Evolutionary conservation across 305 asterid species (phyloP).

Genomic region (Vinca major): DNA sequence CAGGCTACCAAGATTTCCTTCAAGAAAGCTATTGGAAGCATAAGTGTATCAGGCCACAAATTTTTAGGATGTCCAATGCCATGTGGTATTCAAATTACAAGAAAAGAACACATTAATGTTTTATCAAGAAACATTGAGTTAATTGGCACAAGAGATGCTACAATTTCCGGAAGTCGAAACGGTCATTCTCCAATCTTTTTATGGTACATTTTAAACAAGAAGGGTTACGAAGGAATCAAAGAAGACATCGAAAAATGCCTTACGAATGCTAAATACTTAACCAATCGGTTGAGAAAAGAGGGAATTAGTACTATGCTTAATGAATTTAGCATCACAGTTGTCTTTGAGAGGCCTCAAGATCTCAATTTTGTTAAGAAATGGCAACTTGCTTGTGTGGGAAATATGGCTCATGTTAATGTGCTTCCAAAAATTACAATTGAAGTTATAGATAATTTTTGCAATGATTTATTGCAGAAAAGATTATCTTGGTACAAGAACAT

Average conservation of each 20-base stretch:
- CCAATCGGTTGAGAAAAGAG: conserved; percentile 12
- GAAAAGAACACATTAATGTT: conserved; percentile 7
- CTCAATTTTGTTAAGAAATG: conserved; percentile 20
- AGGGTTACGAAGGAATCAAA: conserved; percentile 19
- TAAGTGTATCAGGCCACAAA: conserved; percentile 26
- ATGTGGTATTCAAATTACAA: conserved; percentile 25
- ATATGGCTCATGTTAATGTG: conserved; percentile 26
- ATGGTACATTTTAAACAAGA: conserved; percentile 21
- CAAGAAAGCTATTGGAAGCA: conserved; percentile 29
- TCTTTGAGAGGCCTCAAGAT: conserved; percentile 27
- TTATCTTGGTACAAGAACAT: conserved; percentile 17
- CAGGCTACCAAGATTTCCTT: conserved; percentile 15
- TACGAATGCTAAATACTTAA: conserved; percentile 16
- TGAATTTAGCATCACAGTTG: conserved; percentile 24
- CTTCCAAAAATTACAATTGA: conserved; percentile 21
- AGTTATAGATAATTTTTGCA: conserved; percentile 14
- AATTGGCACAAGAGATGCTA: conserved; percentile 19
- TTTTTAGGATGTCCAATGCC: conserved; percentile 29
- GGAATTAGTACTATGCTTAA: conserved; percentile 25
- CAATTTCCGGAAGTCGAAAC: conserved; percentile 26
- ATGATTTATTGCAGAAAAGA: conserved; percentile 16
- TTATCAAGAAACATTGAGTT: conserved; percentile 17
- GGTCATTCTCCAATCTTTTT: conserved; percentile 25
- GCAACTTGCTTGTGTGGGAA: conserved; percentile 23
- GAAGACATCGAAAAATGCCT: conserved; percentile 18